Percentiles rank a stretch among this genome's conserved stretches.
phyloP scores from a whole-genome alignment of 2,329 filamentous ascomycete genomes.

The Sordariomycetes sp. region DNA sequence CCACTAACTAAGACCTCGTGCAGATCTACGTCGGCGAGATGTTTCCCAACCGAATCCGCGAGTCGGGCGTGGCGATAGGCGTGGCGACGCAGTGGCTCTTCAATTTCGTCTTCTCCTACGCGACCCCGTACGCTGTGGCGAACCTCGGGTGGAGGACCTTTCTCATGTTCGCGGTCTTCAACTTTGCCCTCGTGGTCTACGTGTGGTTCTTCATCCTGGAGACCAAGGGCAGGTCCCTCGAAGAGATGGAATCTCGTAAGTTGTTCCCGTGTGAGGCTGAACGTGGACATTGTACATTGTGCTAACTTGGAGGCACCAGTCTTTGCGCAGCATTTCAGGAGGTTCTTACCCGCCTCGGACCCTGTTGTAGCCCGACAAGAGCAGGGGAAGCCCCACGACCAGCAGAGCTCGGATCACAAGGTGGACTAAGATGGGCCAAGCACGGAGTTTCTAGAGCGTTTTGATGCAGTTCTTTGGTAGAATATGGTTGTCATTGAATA shows the following conservation, averaged over 20 bases:
- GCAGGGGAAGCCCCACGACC: not conserved
- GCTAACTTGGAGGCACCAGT: not conserved
- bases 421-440: too few relatives aligned
- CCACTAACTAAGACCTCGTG: not conserved
- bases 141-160: slow-evolving; percentile 37
- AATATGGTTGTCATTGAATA: too few relatives aligned
- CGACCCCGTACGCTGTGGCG: slow-evolving; percentile 34
- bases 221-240: slow-evolving; percentile 29
- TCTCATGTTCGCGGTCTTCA: slow-evolving; percentile 37
- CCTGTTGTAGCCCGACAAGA: not conserved
- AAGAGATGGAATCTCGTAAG: slow-evolving; percentile 24
- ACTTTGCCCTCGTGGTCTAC: slow-evolving; percentile 31
- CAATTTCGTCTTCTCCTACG: slow-evolving; percentile 37
- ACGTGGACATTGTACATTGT: not conserved
- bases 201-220: slow-evolving; percentile 31
- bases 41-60: slow-evolving; percentile 38
- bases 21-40: slow-evolving; percentile 36
- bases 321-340: not conserved
- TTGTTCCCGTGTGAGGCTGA: not conserved
- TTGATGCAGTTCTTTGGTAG: too few relatives aligned
- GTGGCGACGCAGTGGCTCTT: slow-evolving; percentile 39
- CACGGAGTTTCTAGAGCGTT: too few relatives aligned
- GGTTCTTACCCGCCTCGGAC: not conserved
- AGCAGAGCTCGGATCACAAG: too few relatives aligned
- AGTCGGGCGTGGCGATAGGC: slow-evolving; percentile 35